Base-by-base conservation (phyloP, 345 rosid genomes). In the Heritiera littoralis region DNA sequence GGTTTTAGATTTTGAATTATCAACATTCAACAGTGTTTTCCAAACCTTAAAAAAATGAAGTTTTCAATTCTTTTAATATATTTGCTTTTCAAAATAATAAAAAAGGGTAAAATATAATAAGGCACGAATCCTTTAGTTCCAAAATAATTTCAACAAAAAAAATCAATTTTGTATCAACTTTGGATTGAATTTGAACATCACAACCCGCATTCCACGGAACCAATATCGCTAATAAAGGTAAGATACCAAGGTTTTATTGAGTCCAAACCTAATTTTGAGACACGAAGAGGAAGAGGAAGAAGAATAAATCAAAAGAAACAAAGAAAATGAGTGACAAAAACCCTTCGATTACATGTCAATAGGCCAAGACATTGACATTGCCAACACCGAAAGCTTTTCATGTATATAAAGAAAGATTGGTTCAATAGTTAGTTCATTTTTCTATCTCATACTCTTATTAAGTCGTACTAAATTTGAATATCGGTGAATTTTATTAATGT, bases 191-290 rank as follows among this genome's bases (percentile, higher is more conserved):
- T n/a, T 58, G 67, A 63, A 30, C 18, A 12, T 8, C 66, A 30
- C 10, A 32, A 11, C 41, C 64, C 67, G 67, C 41, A 32, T 63
- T 63, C 67, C 6, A 10, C 66, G 66, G 40, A 30, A 63, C 41
- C 35, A 61, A 28, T 1, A 61, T 30, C 38, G 12, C 66, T 28
- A 9, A 14, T 18, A 35, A 35, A 65, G 43, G 45, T 30, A 32
- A 38, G 14, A 23, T 23, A 40, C 66, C 9, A 60, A 60, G 35
- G 14, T 60, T 60, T 30, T 30, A 5, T 40, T 6, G 3, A n/a
- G 41, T 66, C 48, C 40, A 66, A 56, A 66, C 20, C 69, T 66
- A 66, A 66, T 65, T 65, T 35, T 13, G 17, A 65, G 45, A 64
- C 68, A 12, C 28, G 28, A 23, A 35, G 3, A 61, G 1, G 12